phyloP scores from a whole-genome alignment of 2,329 filamentous ascomycete species.

The Cordyceps militaris region DNA sequence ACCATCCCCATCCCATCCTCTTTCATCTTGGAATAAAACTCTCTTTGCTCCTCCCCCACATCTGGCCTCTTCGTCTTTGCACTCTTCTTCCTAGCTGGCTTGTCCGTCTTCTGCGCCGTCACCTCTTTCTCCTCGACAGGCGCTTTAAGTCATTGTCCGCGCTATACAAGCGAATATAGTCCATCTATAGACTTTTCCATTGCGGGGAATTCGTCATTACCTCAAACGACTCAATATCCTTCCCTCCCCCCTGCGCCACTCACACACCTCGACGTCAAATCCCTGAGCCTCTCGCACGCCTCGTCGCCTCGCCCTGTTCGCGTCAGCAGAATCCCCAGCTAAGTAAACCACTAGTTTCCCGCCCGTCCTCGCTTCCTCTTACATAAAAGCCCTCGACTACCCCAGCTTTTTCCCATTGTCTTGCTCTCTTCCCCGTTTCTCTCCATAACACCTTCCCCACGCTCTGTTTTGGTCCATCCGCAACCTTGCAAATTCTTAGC shows the following conservation, averaged over 20 bases:
- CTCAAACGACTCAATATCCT: not conserved
- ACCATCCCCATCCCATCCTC: not conserved
- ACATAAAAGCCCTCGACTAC: slow-evolving; percentile 1
- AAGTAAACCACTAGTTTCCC: not conserved
- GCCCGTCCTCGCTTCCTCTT: not conserved
- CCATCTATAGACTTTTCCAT: not conserved
- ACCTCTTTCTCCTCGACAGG: not conserved
- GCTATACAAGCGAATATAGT: not conserved
- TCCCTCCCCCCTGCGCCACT: not conserved
- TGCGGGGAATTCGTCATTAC: not conserved
- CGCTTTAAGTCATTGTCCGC: not conserved
- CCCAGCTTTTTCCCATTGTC: not conserved
- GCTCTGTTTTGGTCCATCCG: not conserved
- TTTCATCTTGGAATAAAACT: not conserved
- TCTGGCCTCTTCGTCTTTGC: not conserved
- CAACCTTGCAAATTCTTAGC: not conserved
- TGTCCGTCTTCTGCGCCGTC: not conserved
- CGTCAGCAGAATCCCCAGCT: not conserved
- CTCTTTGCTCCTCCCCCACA: slow-evolving; percentile 4
- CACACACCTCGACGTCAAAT: not conserved
- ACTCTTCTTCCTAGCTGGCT: not conserved
- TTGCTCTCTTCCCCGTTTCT: not conserved
- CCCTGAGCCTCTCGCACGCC: not conserved
- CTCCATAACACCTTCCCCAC: not conserved
- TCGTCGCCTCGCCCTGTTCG: not conserved